Conservation (phyloP, 2,329 filamentous ascomycete genomes). For the Hirsutella thompsonii region DNA sequence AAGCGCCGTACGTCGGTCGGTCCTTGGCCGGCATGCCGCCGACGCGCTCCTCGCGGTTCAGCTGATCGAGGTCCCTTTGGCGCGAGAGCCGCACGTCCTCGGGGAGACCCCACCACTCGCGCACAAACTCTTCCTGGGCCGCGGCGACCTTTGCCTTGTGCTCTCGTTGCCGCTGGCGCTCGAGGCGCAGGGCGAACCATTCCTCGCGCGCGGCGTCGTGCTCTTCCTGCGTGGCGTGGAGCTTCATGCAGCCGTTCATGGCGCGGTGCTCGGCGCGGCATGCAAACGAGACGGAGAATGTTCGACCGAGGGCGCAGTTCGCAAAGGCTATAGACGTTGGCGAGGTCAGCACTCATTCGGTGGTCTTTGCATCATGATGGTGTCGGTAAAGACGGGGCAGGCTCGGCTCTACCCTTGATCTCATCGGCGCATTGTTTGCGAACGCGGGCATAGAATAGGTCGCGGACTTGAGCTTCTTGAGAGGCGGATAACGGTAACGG, state of each 20-base stretch:
- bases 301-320: slow-evolving; percentile 74
- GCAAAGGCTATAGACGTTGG: slow-evolving; percentile 58
- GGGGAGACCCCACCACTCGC: slow-evolving; percentile 56
- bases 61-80: slow-evolving; percentile 37
- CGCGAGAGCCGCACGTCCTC: slow-evolving; percentile 39
- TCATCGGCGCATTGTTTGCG: slow-evolving; percentile 62
- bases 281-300: slow-evolving; percentile 74
- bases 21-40: slow-evolving; percentile 35
- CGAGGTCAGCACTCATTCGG: not conserved
- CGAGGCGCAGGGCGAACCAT: slow-evolving; percentile 72
- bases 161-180: slow-evolving; percentile 56
- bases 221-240: slow-evolving; percentile 71
- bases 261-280: slow-evolving; percentile 66
- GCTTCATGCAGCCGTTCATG: slow-evolving; percentile 93
- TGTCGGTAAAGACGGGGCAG: no score
- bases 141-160: slow-evolving; percentile 44
- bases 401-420: slow-evolving; percentile 52
- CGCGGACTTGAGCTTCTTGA: slow-evolving; percentile 71
- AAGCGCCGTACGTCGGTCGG: slow-evolving; percentile 4
- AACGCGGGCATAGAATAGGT: slow-evolving; percentile 71
- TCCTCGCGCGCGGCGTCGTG: slow-evolving; percentile 83
- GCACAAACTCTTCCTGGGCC: slow-evolving; percentile 51
- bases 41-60: slow-evolving; percentile 36
- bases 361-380: no score
- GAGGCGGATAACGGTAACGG: slow-evolving; percentile 71